Evolutionary conservation across 352 stramenopile genomes (phyloP), one percentile per base, ranked within the genome.

Genomic region (Blastocystis sp.): DNA sequence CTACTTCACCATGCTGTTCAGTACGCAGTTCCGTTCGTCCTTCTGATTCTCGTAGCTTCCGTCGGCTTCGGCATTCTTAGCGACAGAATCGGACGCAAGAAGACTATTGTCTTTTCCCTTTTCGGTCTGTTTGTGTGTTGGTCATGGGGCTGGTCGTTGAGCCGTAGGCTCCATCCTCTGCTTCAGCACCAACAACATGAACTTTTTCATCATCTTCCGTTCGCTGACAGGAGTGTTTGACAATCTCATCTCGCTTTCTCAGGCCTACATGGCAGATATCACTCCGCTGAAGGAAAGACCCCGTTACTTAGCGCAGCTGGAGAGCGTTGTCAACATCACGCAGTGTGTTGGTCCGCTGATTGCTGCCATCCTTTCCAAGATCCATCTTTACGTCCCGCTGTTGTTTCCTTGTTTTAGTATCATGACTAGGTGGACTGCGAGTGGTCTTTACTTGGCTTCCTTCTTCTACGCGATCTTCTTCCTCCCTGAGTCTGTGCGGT

Each of bases 211-310:
- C 28, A 41, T 69, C 1, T 21, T 21, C 48, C 74, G 74, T 5
- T n/a, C 66, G 19, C n/a, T 69, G 67, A 23, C 74, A 11, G 74
- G 74, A 4, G 21, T 66, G 2, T 48, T 84, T 40, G 74, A 84
- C 69, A 84, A 62, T 23, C 34, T 70, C 0, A 28, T 67, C 3
- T 62, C 56, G 53, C 74, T 84, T 9, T 62, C 45, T 69, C 74
- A 84, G 48, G 74, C 74, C 10, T 61, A 67, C 43, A 84, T 84
- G n/a, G 74, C 74, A 2, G 74, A 84, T 84, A 67, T 84, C 28
- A 84, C 74, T 28, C 34, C 59, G 21, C 28, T 52, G 2, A 38
- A 56, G 10, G 74, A 84, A 7, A 7, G 74, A 7, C 14, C 74
- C 10, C 40, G 60, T 34, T 84, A 84, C 45, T 67, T 84, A 41